Evolutionary conservation across 78 protist species (phyloP).

Genomic region (Pelomyxa schiedti): DNA sequence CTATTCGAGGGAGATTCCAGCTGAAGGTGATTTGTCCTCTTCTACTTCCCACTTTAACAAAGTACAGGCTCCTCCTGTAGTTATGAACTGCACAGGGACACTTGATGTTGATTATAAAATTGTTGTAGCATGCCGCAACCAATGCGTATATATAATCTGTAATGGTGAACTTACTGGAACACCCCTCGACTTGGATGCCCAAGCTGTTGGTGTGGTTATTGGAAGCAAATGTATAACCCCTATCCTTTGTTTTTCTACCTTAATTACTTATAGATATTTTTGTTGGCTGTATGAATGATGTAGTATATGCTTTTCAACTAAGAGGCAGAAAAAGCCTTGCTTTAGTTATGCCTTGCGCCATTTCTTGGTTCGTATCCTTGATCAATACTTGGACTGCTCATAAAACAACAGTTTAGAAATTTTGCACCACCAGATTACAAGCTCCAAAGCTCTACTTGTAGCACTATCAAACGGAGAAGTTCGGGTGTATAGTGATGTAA

Average conservation of each 20-base stretch:
- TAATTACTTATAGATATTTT: background rate
- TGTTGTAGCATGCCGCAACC: slow-evolving; percentile 41
- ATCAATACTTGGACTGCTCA: background rate
- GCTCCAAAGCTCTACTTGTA: slow-evolving; percentile 5
- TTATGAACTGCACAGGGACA: slow-evolving; percentile 13
- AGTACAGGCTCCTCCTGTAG: slow-evolving; percentile 5
- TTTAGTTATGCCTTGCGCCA: slow-evolving; percentile 17
- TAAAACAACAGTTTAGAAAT: background rate
- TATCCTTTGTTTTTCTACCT: background rate
- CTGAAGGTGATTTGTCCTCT: background rate
- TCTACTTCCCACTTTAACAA: background rate
- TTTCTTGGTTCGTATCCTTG: background rate
- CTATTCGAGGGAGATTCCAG: background rate
- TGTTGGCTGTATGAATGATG: slow-evolving; percentile 26
- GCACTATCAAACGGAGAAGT: slow-evolving; percentile 25
- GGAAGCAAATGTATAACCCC: slow-evolving; percentile 3
- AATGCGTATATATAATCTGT: slow-evolving; percentile 25
- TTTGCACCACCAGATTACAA: background rate
- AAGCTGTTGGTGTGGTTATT: slow-evolving; percentile 23
- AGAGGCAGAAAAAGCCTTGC: slow-evolving; percentile 28
- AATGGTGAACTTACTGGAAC: slow-evolving; percentile 27
- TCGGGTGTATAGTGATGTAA: slow-evolving; percentile 36
- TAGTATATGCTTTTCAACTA: slow-evolving; percentile 20
- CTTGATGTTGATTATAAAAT: slow-evolving; percentile 41
- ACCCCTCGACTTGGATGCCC: slow-evolving; percentile 27